Percentiles rank a stretch among this genome's conserved stretches.
Conservation (phyloP, 345 rosid species). For the Odontarrhena argentea region DNA sequence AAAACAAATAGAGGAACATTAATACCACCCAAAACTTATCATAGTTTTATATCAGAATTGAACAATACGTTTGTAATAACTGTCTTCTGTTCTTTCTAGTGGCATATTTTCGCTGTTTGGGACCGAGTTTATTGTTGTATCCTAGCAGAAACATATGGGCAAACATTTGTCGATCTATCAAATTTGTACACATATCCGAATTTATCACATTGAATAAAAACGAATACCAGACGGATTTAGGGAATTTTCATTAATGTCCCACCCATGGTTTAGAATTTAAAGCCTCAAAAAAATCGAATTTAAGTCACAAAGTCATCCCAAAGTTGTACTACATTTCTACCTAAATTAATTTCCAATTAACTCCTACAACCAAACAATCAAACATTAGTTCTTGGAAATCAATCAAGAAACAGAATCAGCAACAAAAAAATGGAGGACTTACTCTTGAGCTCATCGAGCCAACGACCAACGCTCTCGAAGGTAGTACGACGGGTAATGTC, state of each 20-base stretch:
- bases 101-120: no score
- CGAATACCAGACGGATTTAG: no score
- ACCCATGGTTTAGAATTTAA: no score
- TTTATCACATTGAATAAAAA: no score
- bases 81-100: neutral
- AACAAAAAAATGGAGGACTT: slow-evolving; percentile 27
- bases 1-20: neutral
- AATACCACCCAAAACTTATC: no score
- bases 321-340: neutral
- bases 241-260: no score
- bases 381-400: neutral
- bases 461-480: slow-evolving; percentile 73
- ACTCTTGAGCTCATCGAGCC: slow-evolving; percentile 92
- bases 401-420: slow-evolving; percentile 1
- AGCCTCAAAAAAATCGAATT: neutral
- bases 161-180: neutral
- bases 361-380: neutral
- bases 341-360: slow-evolving; percentile 8
- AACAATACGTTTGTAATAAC: neutral
- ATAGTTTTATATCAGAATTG: neutral
- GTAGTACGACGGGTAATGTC: slow-evolving; percentile 75
- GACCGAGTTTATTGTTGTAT: neutral
- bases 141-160: slow-evolving; percentile 2
- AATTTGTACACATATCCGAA: no score
- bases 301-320: neutral